These are phyloP conservation scores for Vicia villosa DNA, from an alignment of 306 rosid genomes.

Conservation along the genomic window DNA sequence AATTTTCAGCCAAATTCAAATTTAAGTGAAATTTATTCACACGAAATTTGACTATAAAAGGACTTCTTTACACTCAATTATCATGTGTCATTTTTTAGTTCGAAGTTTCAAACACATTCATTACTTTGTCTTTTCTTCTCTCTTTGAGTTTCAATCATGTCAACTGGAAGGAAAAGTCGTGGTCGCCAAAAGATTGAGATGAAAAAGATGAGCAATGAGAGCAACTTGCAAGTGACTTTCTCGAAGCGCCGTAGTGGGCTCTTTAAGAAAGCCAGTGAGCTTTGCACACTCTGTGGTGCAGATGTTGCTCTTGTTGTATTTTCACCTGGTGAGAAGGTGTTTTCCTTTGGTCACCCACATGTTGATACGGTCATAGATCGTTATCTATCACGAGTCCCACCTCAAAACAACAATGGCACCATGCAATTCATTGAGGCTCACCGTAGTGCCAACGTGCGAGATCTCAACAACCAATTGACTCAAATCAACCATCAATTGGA, in stretches of 20 bases:
- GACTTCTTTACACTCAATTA: background rate
- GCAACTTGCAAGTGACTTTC: slow-evolving; percentile 44
- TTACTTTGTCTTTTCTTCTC: no score
- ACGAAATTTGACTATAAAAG: slow-evolving; percentile 18
- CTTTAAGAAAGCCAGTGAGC: slow-evolving; percentile 52
- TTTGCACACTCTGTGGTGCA: slow-evolving; percentile 39
- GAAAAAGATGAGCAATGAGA: slow-evolving; percentile 44
- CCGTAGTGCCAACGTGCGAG: slow-evolving; percentile 31
- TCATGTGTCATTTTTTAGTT: background rate
- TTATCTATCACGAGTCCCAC: background rate
- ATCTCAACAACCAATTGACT: slow-evolving; percentile 25
- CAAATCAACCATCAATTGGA: background rate
- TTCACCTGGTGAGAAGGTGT: slow-evolving; percentile 38
- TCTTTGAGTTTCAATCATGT: background rate
- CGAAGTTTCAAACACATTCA: background rate
- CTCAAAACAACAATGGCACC: background rate
- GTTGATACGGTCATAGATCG: slow-evolving; percentile 32
- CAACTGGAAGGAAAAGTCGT: background rate
- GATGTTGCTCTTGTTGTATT: slow-evolving; percentile 39
- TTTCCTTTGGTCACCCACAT: slow-evolving; percentile 44
- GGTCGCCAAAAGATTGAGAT: slow-evolving; percentile 44
- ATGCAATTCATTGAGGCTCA: slow-evolving; percentile 35
- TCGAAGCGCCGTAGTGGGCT: slow-evolving; percentile 46
- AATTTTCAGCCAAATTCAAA: background rate
- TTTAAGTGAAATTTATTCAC: background rate